phyloP scores from a whole-genome alignment of 2,329 filamentous ascomycete species.

The Colletotrichum godetiae region DNA sequence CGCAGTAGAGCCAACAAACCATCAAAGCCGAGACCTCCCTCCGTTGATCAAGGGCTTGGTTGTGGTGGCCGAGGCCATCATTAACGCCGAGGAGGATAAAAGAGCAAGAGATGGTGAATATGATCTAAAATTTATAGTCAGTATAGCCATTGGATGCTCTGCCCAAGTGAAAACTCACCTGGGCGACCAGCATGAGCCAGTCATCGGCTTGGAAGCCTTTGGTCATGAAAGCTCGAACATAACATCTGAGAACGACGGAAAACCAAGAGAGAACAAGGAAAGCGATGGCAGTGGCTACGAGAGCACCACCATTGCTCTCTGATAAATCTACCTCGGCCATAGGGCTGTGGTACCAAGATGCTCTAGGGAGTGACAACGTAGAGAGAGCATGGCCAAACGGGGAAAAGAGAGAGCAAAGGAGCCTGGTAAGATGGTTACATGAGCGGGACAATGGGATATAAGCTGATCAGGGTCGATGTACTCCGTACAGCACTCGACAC shows the following conservation, averaged over 20 bases:
- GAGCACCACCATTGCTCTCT: conserved; percentile 51
- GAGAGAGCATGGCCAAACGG: conserved; percentile 22
- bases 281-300: conserved; percentile 49
- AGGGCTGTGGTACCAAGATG: conserved; percentile 21
- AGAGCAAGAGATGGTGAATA: conserved; percentile 60
- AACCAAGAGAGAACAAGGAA: conserved; percentile 55
- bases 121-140: conserved; percentile 43
- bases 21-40: conserved; percentile 58
- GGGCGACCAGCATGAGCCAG: conserved; percentile 63
- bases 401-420: background rate
- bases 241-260: conserved; percentile 55
- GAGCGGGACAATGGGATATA: conserved; percentile 11
- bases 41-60: conserved; percentile 53
- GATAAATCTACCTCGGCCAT: conserved; percentile 50
- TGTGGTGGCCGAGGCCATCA: conserved; percentile 59
- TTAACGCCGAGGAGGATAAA: conserved; percentile 57
- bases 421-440: conserved; percentile 4
- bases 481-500: background rate
- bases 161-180: conserved; percentile 47
- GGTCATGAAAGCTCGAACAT: conserved; percentile 56
- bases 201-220: conserved; percentile 61
- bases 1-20: conserved; percentile 42
- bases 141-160: background rate
- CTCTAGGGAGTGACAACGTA: conserved; percentile 10
- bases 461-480: conserved; percentile 6